Conservation (phyloP, 2,329 filamentous ascomycete species). For the Knufia fluminis region DNA sequence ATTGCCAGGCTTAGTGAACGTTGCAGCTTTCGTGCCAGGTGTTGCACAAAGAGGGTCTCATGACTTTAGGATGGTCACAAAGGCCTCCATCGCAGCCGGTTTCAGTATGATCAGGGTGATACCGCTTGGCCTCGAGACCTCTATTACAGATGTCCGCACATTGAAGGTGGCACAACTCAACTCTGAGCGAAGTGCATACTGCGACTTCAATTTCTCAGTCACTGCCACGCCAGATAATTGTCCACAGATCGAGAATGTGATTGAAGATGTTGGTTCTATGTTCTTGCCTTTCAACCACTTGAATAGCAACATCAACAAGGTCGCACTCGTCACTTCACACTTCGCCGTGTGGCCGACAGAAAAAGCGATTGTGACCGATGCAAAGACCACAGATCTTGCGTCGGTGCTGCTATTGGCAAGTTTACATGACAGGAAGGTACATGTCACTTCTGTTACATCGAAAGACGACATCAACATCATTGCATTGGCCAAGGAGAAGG, state of each 20-base stretch:
- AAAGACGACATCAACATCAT: conserved; percentile 72
- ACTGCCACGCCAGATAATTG: conserved; percentile 64
- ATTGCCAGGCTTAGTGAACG: conserved; percentile 66
- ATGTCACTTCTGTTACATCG: conserved; percentile 71
- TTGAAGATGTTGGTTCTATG: conserved; percentile 65
- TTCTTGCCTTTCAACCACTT: conserved; percentile 77
- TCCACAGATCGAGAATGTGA: conserved; percentile 63
- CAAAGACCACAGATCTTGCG: conserved; percentile 70
- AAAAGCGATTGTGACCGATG: conserved; percentile 75
- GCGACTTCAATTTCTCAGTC: conserved; percentile 74
- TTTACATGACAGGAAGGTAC: conserved; percentile 67
- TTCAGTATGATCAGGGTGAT: conserved; percentile 76
- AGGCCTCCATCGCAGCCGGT: conserved; percentile 63
- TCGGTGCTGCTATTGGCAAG: conserved; percentile 69
- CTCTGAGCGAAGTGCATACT: conserved; percentile 57
- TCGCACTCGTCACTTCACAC: conserved; percentile 67
- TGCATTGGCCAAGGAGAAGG: conserved; percentile 68
- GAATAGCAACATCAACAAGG: conserved; percentile 75
- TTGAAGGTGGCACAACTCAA: conserved; percentile 64
- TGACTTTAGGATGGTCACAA: conserved; percentile 61
- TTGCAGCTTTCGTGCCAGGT: conserved; percentile 70
- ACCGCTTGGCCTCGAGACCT: conserved; percentile 63
- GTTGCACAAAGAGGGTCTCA: conserved; percentile 55
- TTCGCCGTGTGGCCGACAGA: conserved; percentile 67
- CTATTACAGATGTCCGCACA: conserved; percentile 63